Base-by-base conservation (phyloP, 108 stramenopile species). In the Tribonema minus region DNA sequence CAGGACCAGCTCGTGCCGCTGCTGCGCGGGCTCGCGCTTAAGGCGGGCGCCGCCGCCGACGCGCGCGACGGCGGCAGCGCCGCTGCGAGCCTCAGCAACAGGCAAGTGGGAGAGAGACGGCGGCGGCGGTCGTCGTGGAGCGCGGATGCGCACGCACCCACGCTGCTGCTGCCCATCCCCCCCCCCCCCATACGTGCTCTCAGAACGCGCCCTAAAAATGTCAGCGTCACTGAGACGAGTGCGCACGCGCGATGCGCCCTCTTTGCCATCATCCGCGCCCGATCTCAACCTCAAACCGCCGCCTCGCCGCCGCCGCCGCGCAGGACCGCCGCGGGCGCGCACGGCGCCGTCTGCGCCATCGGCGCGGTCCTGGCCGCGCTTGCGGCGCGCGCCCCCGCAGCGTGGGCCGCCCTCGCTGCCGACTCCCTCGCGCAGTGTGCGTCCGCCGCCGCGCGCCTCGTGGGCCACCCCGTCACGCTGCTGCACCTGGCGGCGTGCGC, bases 381-480 rank as follows among this genome's bases (percentile, higher is more conserved):
- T 3, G 68, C 77, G 6, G 32, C 1, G 37, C 7, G 28, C 37
- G 34, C 28, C n/a, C 23, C 3, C 1, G 6, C 28, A 5, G 58
- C 75, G 26, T 76, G 75, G 75, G 64, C 41, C 2, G 54, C 66
- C 7, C 65, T 76, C 28, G 38, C 64, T 0, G 54, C 33, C 0
- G 75, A 67, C 32, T 59, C 66, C 0, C 26, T 76, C 0, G 61
- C 75, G 0, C 23, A 54, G 0, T 59, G 37, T 5, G 35, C 62
- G 2, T 65, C 75, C 26, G 40, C 46, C 35, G 66, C 62, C 23
- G 66, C 66, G 1, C 38, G 39, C 27, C 64, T 64, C 33, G 61
- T 76, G 39, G 75, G 75, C 28, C 75, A 76, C 65, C 75, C 75
- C 29, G 75, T 76, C 1, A 66, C 75, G 25, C 75, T 76, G 1